phyloP scores from a whole-genome alignment of 2,329 filamentous ascomycete genomes.

The Huntiella savannae region DNA sequence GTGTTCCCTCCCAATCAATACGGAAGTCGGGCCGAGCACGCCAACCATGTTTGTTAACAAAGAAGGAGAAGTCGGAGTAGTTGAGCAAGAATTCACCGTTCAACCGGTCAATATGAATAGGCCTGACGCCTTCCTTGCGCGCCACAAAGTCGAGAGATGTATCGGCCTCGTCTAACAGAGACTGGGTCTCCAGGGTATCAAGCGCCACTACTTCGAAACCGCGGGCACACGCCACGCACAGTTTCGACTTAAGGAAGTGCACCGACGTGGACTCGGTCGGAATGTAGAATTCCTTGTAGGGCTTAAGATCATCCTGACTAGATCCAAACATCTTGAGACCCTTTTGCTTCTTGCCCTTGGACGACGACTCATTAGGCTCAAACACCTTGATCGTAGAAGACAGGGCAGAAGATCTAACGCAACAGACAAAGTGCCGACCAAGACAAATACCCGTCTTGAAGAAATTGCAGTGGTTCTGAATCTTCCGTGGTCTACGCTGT shows the following conservation, averaged over 20 bases:
- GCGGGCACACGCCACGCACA: slow-evolving; percentile 87
- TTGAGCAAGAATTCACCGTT: slow-evolving; percentile 95
- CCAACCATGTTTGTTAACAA: slow-evolving; percentile 97
- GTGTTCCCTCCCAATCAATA: slow-evolving; percentile 92
- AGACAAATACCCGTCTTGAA: slow-evolving; percentile 95
- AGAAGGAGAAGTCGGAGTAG: slow-evolving; percentile 98
- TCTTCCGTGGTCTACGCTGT: slow-evolving; percentile 80
- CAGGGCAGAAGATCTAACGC: slow-evolving; percentile 81
- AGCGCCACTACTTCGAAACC: slow-evolving; percentile 95
- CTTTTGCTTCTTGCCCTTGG: slow-evolving; percentile 86
- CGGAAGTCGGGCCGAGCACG: slow-evolving; percentile 88
- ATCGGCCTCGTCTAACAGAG: slow-evolving; percentile 88
- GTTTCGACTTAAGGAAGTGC: slow-evolving; percentile 88
- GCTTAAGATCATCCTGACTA: slow-evolving; percentile 84
- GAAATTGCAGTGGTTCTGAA: slow-evolving; percentile 92
- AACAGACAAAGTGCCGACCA: slow-evolving; percentile 84
- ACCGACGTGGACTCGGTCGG: slow-evolving; percentile 96
- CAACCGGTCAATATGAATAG: slow-evolving; percentile 91
- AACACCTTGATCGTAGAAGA: slow-evolving; percentile 98
- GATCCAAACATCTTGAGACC: slow-evolving; percentile 91
- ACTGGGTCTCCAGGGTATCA: slow-evolving; percentile 95
- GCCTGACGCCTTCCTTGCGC: slow-evolving; percentile 78
- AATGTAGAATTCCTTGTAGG: slow-evolving; percentile 98
- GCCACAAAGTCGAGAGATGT: slow-evolving; percentile 95
- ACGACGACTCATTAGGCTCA: slow-evolving; percentile 87